Evolutionary conservation across 2,329 filamentous ascomycete genomes (phyloP).

Genomic region (Alternaria rosae): DNA sequence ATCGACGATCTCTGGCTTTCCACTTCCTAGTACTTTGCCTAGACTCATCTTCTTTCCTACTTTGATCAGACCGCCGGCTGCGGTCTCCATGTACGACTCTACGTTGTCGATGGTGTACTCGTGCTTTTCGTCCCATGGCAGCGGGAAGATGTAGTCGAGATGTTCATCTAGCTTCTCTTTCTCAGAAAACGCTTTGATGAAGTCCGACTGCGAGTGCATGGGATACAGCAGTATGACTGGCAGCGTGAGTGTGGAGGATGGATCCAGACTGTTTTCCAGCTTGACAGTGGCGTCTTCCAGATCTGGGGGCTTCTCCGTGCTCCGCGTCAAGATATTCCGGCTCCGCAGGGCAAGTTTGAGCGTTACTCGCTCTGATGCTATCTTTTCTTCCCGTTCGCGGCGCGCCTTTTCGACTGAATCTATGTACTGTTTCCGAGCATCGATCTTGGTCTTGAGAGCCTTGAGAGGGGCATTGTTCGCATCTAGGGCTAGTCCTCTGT

Average conservation of each 20-base stretch:
- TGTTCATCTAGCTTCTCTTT: slow-evolving; percentile 77
- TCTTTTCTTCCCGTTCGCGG: slow-evolving; percentile 62
- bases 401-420: slow-evolving; percentile 65
- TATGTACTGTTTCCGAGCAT: slow-evolving; percentile 63
- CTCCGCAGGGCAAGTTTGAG: slow-evolving; percentile 64
- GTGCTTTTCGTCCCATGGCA: slow-evolving; percentile 79
- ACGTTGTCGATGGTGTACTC: slow-evolving; percentile 73
- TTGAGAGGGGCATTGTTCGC: slow-evolving; percentile 71
- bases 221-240: slow-evolving; percentile 89
- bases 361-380: slow-evolving; percentile 65
- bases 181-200: slow-evolving; percentile 87
- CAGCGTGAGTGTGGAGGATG: slow-evolving; percentile 74
- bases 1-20: slow-evolving; percentile 87
- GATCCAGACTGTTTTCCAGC: slow-evolving; percentile 76
- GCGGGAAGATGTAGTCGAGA: slow-evolving; percentile 82
- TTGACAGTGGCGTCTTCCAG: slow-evolving; percentile 82
- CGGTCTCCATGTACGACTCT: slow-evolving; percentile 90
- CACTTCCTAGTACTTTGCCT: slow-evolving; percentile 75
- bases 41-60: slow-evolving; percentile 84
- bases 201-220: slow-evolving; percentile 80
- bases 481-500: slow-evolving; percentile 77
- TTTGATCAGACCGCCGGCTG: slow-evolving; percentile 80
- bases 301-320: slow-evolving; percentile 77
- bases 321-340: slow-evolving; percentile 72
- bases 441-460: slow-evolving; percentile 68